Base-by-base conservation (phyloP, 2,329 filamentous ascomycete genomes). In the Colletotrichum spaethianum region DNA sequence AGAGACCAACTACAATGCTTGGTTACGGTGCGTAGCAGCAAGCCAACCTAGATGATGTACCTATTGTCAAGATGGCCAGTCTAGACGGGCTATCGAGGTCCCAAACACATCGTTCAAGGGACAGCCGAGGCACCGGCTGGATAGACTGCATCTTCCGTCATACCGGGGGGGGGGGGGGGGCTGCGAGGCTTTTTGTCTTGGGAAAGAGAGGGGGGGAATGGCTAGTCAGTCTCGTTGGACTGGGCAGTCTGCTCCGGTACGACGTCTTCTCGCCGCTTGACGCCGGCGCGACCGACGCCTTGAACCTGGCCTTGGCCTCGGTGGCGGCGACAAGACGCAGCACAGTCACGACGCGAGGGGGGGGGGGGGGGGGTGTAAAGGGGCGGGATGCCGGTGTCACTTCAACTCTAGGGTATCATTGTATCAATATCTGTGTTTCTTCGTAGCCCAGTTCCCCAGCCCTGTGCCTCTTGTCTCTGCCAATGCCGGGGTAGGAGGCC, bases 321-420 rank as follows among this genome's bases (percentile, higher is more conserved):
- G 33, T n/a, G 31, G 33, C 33, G 53, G 36, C 23, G 20, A 7
- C 7, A 38, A 56, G 31, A 56, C 52, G 12, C 3, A n/a, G 12
- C 11, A 28, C 28, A 55, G 2, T 55, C 8, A 50, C 50, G 16
- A 31, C 20, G 18, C 23, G 11, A 16, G 23, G 12, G 26, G 2
- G 7, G 26, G 48, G 16, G 20, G 20, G 50, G 3, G 8, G 3
- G 4, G 31, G 28, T 33, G 11, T 55, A 4, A 4, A 56, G 20
- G 38, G 31, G 9, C 3, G 52, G 7, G 20, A 2, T 38, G 26
- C 26, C 31, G 36, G 31, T 23, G 6, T 38, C 16, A 20, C 31
- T 23, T 36, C 50, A 38, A 38, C 20, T 56, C 31, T 33, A 56
- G 53, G 53, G 53, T 56, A 56, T 56, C 53, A 38, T 56, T 16